Percentiles rank a stretch among this genome's conserved stretches.
These are phyloP conservation scores for Penicillium samsonianum DNA, from an alignment of 495 filamentous ascomycete genomes.

Conservation along the genomic window DNA sequence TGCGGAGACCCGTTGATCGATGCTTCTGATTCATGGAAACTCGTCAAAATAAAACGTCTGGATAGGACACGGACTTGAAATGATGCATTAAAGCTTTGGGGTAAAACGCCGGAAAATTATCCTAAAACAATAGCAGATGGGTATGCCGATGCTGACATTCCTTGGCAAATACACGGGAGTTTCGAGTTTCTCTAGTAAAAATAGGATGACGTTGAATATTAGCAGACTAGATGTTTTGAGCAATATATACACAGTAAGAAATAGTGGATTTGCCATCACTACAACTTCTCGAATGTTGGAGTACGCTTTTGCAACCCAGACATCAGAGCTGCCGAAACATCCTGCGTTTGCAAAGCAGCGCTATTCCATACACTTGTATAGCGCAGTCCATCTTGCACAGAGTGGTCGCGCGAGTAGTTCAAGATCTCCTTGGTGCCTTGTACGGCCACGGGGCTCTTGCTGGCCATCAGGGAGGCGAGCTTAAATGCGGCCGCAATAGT, in stretches of 20 bases:
- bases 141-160: too few species aligned
- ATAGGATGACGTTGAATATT: neutral
- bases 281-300: conserved; percentile 87
- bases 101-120: neutral
- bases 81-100: neutral
- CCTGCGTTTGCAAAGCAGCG: conserved; percentile 75
- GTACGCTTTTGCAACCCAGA: conserved; percentile 78
- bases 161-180: too few species aligned
- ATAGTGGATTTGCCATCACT: conserved; percentile 12
- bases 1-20: conserved; percentile 8
- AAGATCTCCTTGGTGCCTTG: conserved; percentile 91
- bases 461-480: conserved; percentile 66
- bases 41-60: neutral
- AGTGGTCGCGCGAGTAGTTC: conserved; percentile 80
- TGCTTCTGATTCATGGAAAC: conserved; percentile 25
- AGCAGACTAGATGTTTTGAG: neutral
- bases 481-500: conserved; percentile 63
- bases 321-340: conserved; percentile 71
- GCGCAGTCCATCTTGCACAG: conserved; percentile 73
- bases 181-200: too few species aligned
- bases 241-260: neutral
- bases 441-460: conserved; percentile 88
- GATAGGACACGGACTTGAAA: neutral
- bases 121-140: neutral
- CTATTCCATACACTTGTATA: conserved; percentile 90